Conservation (phyloP, 2,329 filamentous ascomycete species). For the Davidsoniella neocaledoniae region DNA sequence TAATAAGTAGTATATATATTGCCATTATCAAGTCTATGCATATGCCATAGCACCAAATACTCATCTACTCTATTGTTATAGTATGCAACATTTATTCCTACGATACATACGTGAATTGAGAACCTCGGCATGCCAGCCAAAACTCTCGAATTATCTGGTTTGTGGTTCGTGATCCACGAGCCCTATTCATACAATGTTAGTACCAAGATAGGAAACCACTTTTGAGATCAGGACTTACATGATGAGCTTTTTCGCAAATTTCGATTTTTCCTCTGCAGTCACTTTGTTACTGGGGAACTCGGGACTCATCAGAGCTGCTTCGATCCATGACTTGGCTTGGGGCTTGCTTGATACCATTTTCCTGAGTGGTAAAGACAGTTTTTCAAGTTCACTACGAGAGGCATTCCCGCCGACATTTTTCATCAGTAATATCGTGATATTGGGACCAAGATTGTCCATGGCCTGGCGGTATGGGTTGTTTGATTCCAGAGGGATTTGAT, state of each 20-base stretch:
- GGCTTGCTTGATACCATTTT: conserved; percentile 43
- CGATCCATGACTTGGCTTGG: conserved; percentile 43
- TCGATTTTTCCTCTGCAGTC: conserved; percentile 37
- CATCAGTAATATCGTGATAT: conserved; percentile 41
- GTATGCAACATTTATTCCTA: background rate
- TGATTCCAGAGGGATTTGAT: conserved; percentile 25
- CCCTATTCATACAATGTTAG: conserved; percentile 21
- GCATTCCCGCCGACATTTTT: conserved; percentile 52
- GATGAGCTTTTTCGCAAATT: conserved; percentile 50
- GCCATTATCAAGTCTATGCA: background rate
- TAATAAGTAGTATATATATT: background rate
- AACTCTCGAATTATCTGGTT: conserved; percentile 55
- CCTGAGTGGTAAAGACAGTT: conserved; percentile 52
- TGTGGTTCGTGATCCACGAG: conserved; percentile 46
- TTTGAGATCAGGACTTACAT: conserved; percentile 27
- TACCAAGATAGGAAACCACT: background rate
- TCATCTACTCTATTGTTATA: too few species aligned
- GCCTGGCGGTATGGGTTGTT: conserved; percentile 30
- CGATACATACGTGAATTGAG: conserved; percentile 30
- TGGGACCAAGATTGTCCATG: conserved; percentile 42
- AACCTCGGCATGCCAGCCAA: conserved; percentile 50
- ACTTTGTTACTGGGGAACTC: conserved; percentile 45
- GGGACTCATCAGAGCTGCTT: conserved; percentile 37
- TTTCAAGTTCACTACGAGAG: conserved; percentile 55
- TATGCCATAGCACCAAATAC: background rate